Conservation (phyloP, 306 rosid species). For the Elaeagnus macrophylla region DNA sequence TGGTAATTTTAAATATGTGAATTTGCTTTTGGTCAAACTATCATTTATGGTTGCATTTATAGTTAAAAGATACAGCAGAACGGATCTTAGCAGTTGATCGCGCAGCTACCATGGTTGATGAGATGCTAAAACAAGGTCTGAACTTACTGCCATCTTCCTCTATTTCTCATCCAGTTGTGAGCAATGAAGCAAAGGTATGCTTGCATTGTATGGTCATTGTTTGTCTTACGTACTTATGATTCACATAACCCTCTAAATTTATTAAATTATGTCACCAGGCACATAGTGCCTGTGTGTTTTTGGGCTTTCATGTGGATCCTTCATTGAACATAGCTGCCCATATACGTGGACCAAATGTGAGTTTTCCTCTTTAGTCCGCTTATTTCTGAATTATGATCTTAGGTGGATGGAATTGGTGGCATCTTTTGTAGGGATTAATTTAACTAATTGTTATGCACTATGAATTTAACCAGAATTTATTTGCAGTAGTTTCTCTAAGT, state of each 20-base stretch:
- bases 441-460: not conserved
- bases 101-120: constrained; percentile 94
- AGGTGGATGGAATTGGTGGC: constrained; percentile 2
- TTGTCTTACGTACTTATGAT: constrained; percentile 2
- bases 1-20: constrained; percentile 2
- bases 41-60: constrained; percentile 23
- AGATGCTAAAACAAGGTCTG: constrained; percentile 63
- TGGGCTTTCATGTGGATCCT: constrained; percentile 84
- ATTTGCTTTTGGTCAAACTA: too few species aligned
- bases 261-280: constrained; percentile 39
- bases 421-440: not conserved
- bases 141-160: constrained; percentile 34
- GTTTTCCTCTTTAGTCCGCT: constrained; percentile 22
- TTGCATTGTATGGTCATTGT: constrained; percentile 15
- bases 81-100: constrained; percentile 79
- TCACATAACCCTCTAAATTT: constrained; percentile 15
- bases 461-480: too few species aligned
- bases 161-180: constrained; percentile 25
- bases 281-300: constrained; percentile 45
- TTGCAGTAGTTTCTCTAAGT: not conserved
- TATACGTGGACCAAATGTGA: constrained; percentile 92
- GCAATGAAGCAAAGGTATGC: constrained; percentile 51
- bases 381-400: constrained; percentile 6
- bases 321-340: constrained; percentile 72
- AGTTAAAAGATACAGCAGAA: constrained; percentile 85